phyloP scores from a whole-genome alignment of 257 asterid species.

The Scutellaria baicalensis region DNA sequence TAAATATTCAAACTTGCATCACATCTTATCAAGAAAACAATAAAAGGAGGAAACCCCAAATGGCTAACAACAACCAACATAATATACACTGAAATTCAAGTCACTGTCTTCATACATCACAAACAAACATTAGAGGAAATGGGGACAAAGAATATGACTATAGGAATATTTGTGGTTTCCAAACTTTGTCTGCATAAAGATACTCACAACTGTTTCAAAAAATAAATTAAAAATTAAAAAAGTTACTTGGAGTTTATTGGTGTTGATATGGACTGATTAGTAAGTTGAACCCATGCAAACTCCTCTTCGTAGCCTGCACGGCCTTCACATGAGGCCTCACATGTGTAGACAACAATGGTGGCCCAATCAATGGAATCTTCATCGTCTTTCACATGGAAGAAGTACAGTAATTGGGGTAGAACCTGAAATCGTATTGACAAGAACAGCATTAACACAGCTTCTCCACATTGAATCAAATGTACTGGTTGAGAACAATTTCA shows the following conservation, averaged over 20 bases:
- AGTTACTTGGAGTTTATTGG: background rate
- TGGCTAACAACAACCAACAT: background rate
- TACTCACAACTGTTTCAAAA: background rate
- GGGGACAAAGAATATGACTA: background rate
- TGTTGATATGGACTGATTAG: constrained; percentile 39
- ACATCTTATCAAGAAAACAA: background rate
- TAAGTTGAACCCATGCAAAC: constrained; percentile 81
- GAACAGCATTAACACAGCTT: background rate
- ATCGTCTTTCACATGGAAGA: constrained; percentile 65
- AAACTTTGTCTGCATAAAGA: background rate
- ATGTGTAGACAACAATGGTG: constrained; percentile 67
- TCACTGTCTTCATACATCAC: constrained; percentile 1
- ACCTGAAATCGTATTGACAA: constrained; percentile 37
- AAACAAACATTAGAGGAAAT: background rate
- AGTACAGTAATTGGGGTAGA: constrained; percentile 77
- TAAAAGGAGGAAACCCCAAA: background rate
- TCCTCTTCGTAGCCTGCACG: constrained; percentile 63
- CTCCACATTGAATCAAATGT: background rate
- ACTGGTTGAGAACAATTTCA: background rate
- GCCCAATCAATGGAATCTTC: constrained; percentile 89
- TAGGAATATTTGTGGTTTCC: background rate
- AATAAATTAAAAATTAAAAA: no score
- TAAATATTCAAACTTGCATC: background rate
- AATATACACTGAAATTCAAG: background rate
- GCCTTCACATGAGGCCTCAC: constrained; percentile 69